These are phyloP conservation scores for Phytophthora europaea DNA, from an alignment of 352 stramenopile species.

Conservation along the genomic window DNA sequence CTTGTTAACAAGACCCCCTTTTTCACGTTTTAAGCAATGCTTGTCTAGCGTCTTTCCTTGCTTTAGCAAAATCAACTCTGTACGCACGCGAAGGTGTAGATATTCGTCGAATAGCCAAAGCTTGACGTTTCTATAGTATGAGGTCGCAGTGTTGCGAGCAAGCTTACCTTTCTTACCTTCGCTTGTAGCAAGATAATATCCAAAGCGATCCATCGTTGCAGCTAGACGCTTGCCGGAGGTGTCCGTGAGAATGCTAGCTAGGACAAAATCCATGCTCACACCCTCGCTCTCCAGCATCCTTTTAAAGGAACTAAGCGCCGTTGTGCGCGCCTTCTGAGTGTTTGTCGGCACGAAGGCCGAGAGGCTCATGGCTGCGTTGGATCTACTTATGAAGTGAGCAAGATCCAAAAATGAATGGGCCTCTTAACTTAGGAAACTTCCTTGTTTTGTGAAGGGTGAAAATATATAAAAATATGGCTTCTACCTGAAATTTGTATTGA, in stretches of 20 bases:
- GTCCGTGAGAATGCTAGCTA: conserved; percentile 6
- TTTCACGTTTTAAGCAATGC: conserved; percentile 32
- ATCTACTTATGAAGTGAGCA: no score
- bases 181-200: conserved; percentile 17
- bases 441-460: conserved; percentile 1
- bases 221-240: conserved; percentile 4
- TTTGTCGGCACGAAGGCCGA: conserved; percentile 14
- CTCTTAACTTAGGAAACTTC: conserved; percentile 1
- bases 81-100: conserved; percentile 7
- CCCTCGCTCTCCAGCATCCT: neutral
- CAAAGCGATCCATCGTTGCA: conserved; percentile 13
- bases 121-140: conserved; percentile 20
- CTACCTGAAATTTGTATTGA: conserved; percentile 4
- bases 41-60: conserved; percentile 23
- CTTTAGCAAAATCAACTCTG: conserved; percentile 19
- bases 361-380: conserved; percentile 11
- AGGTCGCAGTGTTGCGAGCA: conserved; percentile 9
- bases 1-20: conserved; percentile 26
- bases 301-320: conserved; percentile 2
- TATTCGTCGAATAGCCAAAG: conserved; percentile 14
- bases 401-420: neutral
- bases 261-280: conserved; percentile 11
- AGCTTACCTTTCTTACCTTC: conserved; percentile 31
- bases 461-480: conserved; percentile 16
- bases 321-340: conserved; percentile 20